Base-by-base conservation (phyloP, 176 grass and related monocot species). In the Dendrocalamus sinicus region DNA sequence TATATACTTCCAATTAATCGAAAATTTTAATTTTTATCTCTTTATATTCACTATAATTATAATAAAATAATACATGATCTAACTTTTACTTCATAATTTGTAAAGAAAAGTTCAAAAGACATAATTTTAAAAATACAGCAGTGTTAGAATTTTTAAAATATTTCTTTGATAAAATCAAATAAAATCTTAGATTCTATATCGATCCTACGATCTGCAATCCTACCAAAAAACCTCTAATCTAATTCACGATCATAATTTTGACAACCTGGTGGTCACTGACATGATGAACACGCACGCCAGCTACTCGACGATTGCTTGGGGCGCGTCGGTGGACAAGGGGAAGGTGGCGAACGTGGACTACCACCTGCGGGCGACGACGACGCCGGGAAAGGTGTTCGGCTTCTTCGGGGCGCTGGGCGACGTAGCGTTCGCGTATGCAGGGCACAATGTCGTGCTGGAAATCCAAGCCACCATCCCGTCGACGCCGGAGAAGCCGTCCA, bases 401-500 rank as follows among this genome's bases (percentile, higher is more conserved):
- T 98, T 98, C 93, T 92, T 98, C 40, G 81, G 88, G 2, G 95
- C 91, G 0, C 73, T 98, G 5, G 95, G 95, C 1, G 77, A 89
- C 0, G 89, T 98, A 4, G 95, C 95, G 0, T 98, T 95, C 64
- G 93, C 93, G 5, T 98, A 93, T 47, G 95, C 95, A 0, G 95
- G 93, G 0, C 95, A 98, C 89, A 98, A 98, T 24, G 93, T 98
- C 55, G 95, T 95, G 57, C 77, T 98, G 14, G 95, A 98, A 83
- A 98, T 98, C 69, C 95, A 98, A 37, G 95, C 95, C 19, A 98
- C 95, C 9, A 95, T 98, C 47, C 93, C 93, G 13, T 98, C 95
- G 0, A 90, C 91, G 28, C 91, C 95, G 26, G 91, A 95, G 76
- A 87, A 78, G 55, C 95, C 93, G 1, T 95, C 95, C 24, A 98